Base-by-base conservation (phyloP, 768 basidiomycete genomes). In the Psilocybe azurescens region DNA sequence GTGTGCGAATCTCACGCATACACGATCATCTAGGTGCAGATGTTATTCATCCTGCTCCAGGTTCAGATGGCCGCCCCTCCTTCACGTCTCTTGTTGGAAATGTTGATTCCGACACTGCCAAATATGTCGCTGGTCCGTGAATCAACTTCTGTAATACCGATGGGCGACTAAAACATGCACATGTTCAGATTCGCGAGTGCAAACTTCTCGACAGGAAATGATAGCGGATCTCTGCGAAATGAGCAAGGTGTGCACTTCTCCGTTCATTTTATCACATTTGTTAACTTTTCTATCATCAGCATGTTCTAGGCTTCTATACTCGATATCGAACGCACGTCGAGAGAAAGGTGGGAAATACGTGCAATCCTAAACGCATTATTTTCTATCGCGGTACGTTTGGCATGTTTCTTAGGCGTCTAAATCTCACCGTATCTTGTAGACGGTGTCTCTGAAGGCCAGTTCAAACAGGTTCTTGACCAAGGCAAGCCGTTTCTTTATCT, bases 41-140 rank as follows among this genome's bases (percentile, higher is more conserved):
- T 71, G 91, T 91, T 30, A 91, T 92, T 44, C 92, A 94, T 67
- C 92, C 93, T 8, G 83, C 91, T 6, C 91, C 93, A 18, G 91
- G 91, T 8, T 84, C 90, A 0, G 84, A 83, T n/a, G 90, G 87
- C 16, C 84, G 88, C 3, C 93, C 93, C 1, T 94, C 93, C 0
- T 94, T 91, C 71, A 90, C 93, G 0, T 81, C 91, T 5, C 77
- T 95, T 5, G 93, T 94, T 16, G 91, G 84, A 32, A 94, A 89
- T 63, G 86, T 95, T 30, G 93, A 95, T 70, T 85, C 85, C 0
- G 85, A 88, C 59, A 85, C 83, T 0, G 89, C 90, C 3, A 93
- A 93, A 72, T 95, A 93, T 65, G 76, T 81, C 33, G 80, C 81
- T 20, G 74, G 77, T 77, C 52, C 10, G 73, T 68, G 14, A 2